phyloP scores from a whole-genome alignment of 106 monocot species.

The Dioscorea zingiberensis region DNA sequence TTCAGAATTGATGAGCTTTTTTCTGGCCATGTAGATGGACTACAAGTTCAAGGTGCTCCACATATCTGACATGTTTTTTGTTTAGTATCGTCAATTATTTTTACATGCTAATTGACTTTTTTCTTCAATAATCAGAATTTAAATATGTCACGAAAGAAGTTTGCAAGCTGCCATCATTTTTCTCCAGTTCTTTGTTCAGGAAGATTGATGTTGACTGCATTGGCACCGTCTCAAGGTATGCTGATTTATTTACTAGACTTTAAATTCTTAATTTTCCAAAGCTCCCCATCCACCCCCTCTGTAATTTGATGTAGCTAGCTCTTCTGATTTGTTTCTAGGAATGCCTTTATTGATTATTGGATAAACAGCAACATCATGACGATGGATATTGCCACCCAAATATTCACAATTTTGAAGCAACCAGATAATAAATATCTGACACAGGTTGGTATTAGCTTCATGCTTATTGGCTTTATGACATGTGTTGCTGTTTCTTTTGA shows the following conservation, averaged over 20 bases:
- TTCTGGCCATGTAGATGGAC: constrained; percentile 62
- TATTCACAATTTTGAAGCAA: constrained; percentile 83
- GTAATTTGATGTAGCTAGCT: not conserved
- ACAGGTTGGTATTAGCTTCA: constrained; percentile 42
- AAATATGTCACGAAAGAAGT: constrained; percentile 71
- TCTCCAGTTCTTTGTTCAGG: constrained; percentile 72
- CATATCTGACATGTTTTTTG: not conserved
- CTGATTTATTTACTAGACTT: not conserved
- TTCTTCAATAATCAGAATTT: constrained; percentile 45
- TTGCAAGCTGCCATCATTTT: constrained; percentile 86
- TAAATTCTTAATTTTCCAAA: too few relatives aligned
- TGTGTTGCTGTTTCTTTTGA: too few relatives aligned
- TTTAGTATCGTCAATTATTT: not conserved
- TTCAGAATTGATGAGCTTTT: constrained; percentile 76
- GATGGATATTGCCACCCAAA: constrained; percentile 76
- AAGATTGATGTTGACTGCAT: constrained; percentile 57
- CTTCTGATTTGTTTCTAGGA: constrained; percentile 38
- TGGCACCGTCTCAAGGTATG: constrained; percentile 71
- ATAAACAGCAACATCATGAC: constrained; percentile 80
- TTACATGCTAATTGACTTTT: constrained; percentile 2
- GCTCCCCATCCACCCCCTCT: too few relatives aligned
- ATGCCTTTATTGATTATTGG: constrained; percentile 89
- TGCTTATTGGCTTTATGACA: too few relatives aligned
- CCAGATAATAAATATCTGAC: constrained; percentile 63
- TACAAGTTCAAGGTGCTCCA: constrained; percentile 66